A percentile compares a stretch with the other conserved stretches of the same genome.
These are phyloP conservation scores for Mucor piriformis DNA, from an alignment of 371 early-diverging fungal genomes.

Conservation along the genomic window DNA sequence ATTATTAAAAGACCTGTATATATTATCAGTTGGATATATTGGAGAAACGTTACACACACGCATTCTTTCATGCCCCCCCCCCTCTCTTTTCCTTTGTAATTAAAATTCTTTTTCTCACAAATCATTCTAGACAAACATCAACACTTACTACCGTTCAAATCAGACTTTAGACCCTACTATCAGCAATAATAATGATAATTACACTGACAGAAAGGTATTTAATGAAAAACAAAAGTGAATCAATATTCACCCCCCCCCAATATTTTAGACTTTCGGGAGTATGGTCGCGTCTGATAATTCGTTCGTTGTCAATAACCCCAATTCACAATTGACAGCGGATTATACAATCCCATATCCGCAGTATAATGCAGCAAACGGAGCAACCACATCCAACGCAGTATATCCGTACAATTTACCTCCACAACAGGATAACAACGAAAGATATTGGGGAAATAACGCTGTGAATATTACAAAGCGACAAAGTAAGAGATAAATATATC, in stretches of 20 bases:
- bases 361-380: neutral
- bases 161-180: constrained; percentile 7
- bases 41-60: constrained; percentile 18
- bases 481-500: neutral
- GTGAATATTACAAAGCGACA: constrained; percentile 6
- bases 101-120: neutral
- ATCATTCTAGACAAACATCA: constrained; percentile 10
- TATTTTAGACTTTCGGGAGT: constrained; percentile 14
- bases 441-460: constrained; percentile 3
- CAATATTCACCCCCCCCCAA: too few relatives aligned
- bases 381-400: neutral
- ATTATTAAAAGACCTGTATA: constrained; percentile 1
- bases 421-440: constrained; percentile 5
- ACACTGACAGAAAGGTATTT: constrained; percentile 13
- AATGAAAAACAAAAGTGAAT: neutral
- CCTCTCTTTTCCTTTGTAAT: neutral
- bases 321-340: constrained; percentile 17
- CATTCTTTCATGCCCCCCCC: constrained; percentile 1
- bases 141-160: constrained; percentile 11
- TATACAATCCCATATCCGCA: constrained; percentile 9
- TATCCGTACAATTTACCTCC: constrained; percentile 10
- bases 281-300: constrained; percentile 27
- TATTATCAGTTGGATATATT: constrained; percentile 10
- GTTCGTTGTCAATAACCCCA: constrained; percentile 31
- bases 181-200: neutral